phyloP scores from a whole-genome alignment of 1,284 basidiomycete genomes.

The Austroboletus rostrupii region DNA sequence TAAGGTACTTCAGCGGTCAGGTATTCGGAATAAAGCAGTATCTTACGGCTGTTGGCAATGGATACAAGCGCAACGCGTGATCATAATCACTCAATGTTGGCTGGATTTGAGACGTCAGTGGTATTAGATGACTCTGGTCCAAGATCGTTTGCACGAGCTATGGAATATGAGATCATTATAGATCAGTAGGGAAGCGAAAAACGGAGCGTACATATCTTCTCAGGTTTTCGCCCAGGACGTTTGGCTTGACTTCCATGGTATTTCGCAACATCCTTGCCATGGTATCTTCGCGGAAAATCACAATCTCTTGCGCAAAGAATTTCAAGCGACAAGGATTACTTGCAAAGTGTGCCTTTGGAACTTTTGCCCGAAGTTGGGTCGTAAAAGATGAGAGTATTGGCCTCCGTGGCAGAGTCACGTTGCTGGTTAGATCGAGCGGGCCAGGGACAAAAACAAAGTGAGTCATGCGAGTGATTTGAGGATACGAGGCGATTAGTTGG shows the following conservation, averaged over 20 bases:
- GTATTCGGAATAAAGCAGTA: background rate
- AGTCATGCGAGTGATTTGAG: constrained; percentile 69
- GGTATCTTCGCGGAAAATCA: constrained; percentile 88
- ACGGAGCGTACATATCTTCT: constrained; percentile 76
- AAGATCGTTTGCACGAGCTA: constrained; percentile 92
- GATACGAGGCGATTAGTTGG: constrained; percentile 80
- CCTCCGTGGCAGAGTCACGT: constrained; percentile 74
- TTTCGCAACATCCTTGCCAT: constrained; percentile 95
- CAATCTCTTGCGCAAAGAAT: constrained; percentile 95
- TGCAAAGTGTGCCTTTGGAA: constrained; percentile 79
- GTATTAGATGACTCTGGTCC: constrained; percentile 89
- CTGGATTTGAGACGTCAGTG: constrained; percentile 79
- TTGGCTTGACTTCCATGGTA: constrained; percentile 80
- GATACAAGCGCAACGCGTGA: constrained; percentile 90
- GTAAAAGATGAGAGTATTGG: constrained; percentile 75
- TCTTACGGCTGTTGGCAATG: constrained; percentile 83
- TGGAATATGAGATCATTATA: constrained; percentile 7
- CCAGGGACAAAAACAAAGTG: constrained; percentile 96
- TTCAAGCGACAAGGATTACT: constrained; percentile 94
- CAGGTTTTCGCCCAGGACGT: constrained; percentile 70
- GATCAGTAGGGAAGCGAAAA: background rate
- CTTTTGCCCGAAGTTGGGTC: constrained; percentile 60
- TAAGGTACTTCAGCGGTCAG: too few relatives aligned
- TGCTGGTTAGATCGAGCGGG: constrained; percentile 82
- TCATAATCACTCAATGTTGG: constrained; percentile 91